phyloP scores from a whole-genome alignment of 2,329 filamentous ascomycete species.

The Arthrobotrys sinensis region DNA sequence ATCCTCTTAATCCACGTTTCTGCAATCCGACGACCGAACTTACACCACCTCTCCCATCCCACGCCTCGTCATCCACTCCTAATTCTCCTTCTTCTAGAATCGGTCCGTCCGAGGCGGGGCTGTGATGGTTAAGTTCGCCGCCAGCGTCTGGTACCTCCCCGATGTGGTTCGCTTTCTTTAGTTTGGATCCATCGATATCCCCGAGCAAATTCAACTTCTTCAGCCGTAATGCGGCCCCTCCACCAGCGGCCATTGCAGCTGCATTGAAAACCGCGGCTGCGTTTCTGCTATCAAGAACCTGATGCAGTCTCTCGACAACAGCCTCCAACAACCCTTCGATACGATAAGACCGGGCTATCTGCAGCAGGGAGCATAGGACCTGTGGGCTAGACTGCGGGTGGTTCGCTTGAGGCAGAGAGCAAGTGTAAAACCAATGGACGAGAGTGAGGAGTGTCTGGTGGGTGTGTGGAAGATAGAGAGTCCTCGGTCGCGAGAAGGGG shows the following conservation, averaged over 20 bases:
- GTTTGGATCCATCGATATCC: conserved; percentile 56
- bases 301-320: conserved; percentile 90
- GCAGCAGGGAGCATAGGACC: conserved; percentile 93
- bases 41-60: conserved; percentile 79
- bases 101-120: conserved; percentile 65
- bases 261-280: conserved; percentile 98
- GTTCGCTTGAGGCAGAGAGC: conserved; percentile 81
- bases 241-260: conserved; percentile 96
- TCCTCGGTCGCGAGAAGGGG: conserved; percentile 79
- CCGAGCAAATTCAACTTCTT: conserved; percentile 73
- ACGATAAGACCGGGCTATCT: conserved; percentile 92
- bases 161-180: conserved; percentile 35
- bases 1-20: conserved; percentile 88
- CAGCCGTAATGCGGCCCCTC: conserved; percentile 84
- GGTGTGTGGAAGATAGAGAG: conserved; percentile 93
- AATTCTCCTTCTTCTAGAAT: conserved; percentile 67
- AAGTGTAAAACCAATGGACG: conserved; percentile 94
- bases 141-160: conserved; percentile 46
- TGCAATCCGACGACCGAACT: conserved; percentile 95
- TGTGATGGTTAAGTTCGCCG: conserved; percentile 45
- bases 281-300: conserved; percentile 90
- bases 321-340: conserved; percentile 93
- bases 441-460: conserved; percentile 89
- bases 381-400: conserved; percentile 91
- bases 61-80: conserved; percentile 75